phyloP scores from a whole-genome alignment of 805 yeast species.

The Teunomyces lycoperdinae region DNA sequence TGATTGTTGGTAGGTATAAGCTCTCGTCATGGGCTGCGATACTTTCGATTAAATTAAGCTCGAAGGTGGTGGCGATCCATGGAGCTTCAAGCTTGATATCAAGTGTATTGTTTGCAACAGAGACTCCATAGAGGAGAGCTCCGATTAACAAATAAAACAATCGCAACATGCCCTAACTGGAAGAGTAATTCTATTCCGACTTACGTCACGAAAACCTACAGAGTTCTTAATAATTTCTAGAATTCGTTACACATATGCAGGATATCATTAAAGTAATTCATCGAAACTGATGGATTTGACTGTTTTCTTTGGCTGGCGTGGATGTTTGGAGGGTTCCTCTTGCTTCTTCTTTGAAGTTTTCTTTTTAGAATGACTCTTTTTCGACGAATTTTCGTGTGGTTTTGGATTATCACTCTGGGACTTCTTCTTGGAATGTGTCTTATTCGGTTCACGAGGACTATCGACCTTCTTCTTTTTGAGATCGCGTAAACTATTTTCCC shows the following conservation, averaged over 20 bases:
- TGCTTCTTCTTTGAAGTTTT: neutral
- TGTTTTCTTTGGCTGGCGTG: constrained; percentile 11
- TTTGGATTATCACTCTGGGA: neutral
- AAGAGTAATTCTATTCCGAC: too few relatives aligned
- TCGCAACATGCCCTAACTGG: neutral
- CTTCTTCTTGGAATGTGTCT: neutral
- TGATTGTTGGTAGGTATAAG: constrained; percentile 27
- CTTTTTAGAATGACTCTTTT: neutral
- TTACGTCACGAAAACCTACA: neutral
- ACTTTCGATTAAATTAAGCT: constrained; percentile 44
- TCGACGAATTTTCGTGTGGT: constrained; percentile 1
- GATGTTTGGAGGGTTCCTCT: neutral
- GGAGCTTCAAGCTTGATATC: constrained; percentile 29
- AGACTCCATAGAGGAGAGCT: neutral
- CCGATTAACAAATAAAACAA: neutral
- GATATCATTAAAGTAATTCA: constrained; percentile 12
- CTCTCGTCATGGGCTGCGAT: constrained; percentile 32
- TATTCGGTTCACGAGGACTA: neutral
- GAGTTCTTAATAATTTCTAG: neutral
- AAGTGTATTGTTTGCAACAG: constrained; percentile 3
- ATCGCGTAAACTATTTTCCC: neutral
- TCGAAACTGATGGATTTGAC: constrained; percentile 17
- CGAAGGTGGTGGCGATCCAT: constrained; percentile 43
- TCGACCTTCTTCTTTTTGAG: neutral
- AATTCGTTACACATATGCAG: neutral